Percentiles rank a stretch among this genome's conserved stretches.
Evolutionary conservation across 495 filamentous ascomycete species (phyloP).

Genomic region (Aspergillus bridgeri): DNA sequence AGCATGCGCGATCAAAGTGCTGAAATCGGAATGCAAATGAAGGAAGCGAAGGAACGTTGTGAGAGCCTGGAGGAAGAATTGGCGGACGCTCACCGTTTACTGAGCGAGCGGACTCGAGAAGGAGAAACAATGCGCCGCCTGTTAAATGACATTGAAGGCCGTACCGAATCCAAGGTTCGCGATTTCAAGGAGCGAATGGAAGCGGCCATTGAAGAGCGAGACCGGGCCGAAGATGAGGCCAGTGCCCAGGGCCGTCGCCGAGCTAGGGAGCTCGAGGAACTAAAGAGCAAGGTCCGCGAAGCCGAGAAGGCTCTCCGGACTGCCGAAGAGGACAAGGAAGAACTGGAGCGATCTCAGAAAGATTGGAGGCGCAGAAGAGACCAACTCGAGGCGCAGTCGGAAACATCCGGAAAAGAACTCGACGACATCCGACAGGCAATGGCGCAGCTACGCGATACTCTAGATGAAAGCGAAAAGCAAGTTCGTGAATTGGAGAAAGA

Average conservation of each 20-base stretch:
- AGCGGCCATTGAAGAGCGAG: conserved; percentile 81
- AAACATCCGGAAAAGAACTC: conserved; percentile 65
- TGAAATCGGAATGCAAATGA: conserved; percentile 89
- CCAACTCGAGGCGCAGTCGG: conserved; percentile 67
- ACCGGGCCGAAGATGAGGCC: conserved; percentile 87
- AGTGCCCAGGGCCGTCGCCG: conserved; percentile 70
- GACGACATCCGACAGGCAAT: conserved; percentile 74
- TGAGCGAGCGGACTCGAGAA: conserved; percentile 91
- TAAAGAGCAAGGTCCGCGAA: conserved; percentile 73
- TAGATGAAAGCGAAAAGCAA: conserved; percentile 86
- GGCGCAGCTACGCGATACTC: conserved; percentile 67
- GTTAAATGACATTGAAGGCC: conserved; percentile 79
- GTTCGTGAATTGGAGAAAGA: conserved; percentile 77
- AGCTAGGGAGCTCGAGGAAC: conserved; percentile 81
- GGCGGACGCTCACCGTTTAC: conserved; percentile 77
- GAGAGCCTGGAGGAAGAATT: conserved; percentile 94
- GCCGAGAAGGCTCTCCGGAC: conserved; percentile 71
- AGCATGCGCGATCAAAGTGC: conserved; percentile 90
- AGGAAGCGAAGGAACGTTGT: conserved; percentile 76
- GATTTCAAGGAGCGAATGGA: conserved; percentile 93
- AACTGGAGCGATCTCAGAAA: conserved; percentile 64
- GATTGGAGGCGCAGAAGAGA: conserved; percentile 71
- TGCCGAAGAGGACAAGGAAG: conserved; percentile 63
- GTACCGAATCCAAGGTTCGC: conserved; percentile 71
- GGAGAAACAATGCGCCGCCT: conserved; percentile 92